Conservation (phyloP, 2,329 filamentous ascomycete genomes). For the Stachybotrys chartarum region DNA sequence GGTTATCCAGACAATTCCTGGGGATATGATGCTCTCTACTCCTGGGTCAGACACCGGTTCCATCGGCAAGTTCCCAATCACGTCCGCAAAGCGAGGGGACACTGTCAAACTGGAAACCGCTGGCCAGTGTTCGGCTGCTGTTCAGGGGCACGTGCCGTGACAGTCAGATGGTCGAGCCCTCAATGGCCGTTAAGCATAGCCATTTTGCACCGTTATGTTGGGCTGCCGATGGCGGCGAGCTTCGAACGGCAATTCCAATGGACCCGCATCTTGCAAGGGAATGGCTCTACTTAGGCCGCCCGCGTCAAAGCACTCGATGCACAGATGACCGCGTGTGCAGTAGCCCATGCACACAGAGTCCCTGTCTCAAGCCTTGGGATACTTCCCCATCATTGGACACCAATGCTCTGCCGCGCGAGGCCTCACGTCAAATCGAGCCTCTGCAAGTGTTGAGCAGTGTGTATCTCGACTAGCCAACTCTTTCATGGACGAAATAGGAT, state of each 20-base stretch:
- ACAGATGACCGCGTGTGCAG: neutral
- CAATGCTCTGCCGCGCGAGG: too few relatives aligned
- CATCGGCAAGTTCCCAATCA: too few relatives aligned
- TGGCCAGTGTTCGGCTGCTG: neutral
- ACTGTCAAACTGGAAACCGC: neutral
- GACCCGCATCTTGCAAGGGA: neutral
- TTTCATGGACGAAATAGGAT: neutral
- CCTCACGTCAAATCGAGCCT: too few relatives aligned
- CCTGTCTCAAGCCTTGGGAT: too few relatives aligned
- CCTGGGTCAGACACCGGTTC: too few relatives aligned
- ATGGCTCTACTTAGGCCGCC: neutral
- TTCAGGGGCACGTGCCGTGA: neutral
- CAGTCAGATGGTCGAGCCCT: neutral
- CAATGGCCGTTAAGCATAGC: neutral
- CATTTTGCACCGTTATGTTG: neutral
- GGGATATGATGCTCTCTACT: too few relatives aligned
- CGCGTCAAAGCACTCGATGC: neutral
- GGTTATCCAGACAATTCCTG: too few relatives aligned
- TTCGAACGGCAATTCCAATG: neutral
- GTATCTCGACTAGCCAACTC: too few relatives aligned
- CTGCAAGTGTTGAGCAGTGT: too few relatives aligned
- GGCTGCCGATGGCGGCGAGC: neutral
- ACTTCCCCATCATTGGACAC: too few relatives aligned
- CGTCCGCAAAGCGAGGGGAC: too few relatives aligned
- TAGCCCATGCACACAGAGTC: too few relatives aligned